phyloP scores from a whole-genome alignment of 2,329 filamentous ascomycete genomes.

The Metarhizium album region DNA sequence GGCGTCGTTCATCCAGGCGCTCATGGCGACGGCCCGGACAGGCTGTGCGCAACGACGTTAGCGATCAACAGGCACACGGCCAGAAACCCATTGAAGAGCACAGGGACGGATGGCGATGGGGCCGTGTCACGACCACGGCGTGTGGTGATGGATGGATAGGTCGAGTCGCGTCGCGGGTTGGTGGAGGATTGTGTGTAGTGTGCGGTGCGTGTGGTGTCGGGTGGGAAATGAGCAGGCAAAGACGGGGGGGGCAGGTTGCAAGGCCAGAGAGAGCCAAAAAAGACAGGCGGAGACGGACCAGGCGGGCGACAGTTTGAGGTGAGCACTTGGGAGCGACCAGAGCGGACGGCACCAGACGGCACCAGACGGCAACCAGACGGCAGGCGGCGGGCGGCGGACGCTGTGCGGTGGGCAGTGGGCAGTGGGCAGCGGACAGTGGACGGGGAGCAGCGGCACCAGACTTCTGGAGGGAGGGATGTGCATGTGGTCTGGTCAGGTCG shows the following conservation, averaged over 20 bases:
- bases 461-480: too few relatives aligned
- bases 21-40: conserved; percentile 48
- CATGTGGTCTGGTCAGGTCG: too few relatives aligned
- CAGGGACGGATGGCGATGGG: conserved; percentile 31
- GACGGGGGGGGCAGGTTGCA: conserved; percentile 5
- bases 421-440: too few relatives aligned
- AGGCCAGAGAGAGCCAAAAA: conserved; percentile 2
- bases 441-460: too few relatives aligned
- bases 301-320: too few relatives aligned
- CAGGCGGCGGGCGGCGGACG: neutral
- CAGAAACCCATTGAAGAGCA: conserved; percentile 29
- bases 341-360: too few relatives aligned
- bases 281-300: conserved; percentile 2
- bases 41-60: conserved; percentile 33
- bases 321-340: too few relatives aligned
- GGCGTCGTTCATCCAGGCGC: conserved; percentile 63
- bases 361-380: too few relatives aligned
- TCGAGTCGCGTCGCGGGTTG: conserved; percentile 32
- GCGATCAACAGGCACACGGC: conserved; percentile 29
- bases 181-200: conserved; percentile 22
- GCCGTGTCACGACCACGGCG: conserved; percentile 34
- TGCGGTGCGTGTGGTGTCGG: conserved; percentile 15
- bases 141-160: conserved; percentile 28
- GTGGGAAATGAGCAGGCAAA: conserved; percentile 19
- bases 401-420: too few relatives aligned